Evolutionary conservation across 306 rosid genomes (phyloP).

Genomic region (Begonia peltatifolia): DNA sequence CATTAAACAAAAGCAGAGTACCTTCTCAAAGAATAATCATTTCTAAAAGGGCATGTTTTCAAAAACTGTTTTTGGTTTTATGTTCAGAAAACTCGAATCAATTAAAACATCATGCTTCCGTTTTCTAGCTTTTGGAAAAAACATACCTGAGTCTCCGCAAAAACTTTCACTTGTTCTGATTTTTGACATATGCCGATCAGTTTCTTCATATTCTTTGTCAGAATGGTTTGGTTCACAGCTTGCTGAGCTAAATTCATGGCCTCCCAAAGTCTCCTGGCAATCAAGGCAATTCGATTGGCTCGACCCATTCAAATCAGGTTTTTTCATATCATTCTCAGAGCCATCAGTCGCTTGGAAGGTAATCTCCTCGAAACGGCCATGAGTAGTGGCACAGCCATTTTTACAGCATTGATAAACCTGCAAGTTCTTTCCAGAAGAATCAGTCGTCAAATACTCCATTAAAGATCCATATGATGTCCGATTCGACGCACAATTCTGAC

Average conservation of each 20-base stretch:
- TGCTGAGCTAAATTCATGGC: constrained; percentile 52
- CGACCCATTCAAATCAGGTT: constrained; percentile 18
- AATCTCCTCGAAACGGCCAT: constrained; percentile 25
- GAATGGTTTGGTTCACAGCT: constrained; percentile 53
- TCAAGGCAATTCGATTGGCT: constrained; percentile 23
- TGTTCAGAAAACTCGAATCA: too few species aligned
- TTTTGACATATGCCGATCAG: constrained; percentile 10
- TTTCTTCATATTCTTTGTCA: constrained; percentile 44
- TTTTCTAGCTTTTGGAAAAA: too few species aligned
- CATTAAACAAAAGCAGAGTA: too few species aligned
- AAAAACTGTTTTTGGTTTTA: too few species aligned
- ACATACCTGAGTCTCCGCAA: too few species aligned
- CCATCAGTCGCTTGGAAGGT: constrained; percentile 16
- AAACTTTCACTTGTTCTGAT: too few species aligned
- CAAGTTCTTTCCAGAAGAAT: constrained; percentile 23
- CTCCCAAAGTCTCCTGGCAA: constrained; percentile 40
- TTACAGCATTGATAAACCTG: constrained; percentile 41
- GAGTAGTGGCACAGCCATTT: constrained; percentile 54
- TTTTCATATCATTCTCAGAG: constrained; percentile 11
- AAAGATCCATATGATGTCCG: constrained; percentile 39
- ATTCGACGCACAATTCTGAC: constrained; percentile 50
- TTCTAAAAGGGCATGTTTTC: too few species aligned
- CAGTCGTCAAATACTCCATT: constrained; percentile 20
- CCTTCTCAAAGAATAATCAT: too few species aligned
- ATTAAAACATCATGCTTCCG: too few species aligned